A percentile compares a stretch with the other conserved stretches of the same genome.
These are phyloP conservation scores for Emergomyces pasteurianus DNA, from an alignment of 2,329 filamentous ascomycete genomes.

Conservation along the genomic window DNA sequence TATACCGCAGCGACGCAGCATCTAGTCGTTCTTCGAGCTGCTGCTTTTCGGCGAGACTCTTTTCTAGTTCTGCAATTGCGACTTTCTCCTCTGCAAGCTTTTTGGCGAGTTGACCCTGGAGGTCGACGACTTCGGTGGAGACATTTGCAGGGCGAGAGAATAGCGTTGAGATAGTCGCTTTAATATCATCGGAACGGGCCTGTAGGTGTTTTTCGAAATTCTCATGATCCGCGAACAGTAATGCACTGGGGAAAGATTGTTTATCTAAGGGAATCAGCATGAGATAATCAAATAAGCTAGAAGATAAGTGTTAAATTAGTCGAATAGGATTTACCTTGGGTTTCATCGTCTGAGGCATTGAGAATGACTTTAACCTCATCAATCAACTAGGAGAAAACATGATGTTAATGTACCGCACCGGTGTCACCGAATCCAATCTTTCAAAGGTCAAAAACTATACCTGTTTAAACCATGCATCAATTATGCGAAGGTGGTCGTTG, in stretches of 20 bases:
- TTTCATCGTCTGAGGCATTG: constrained; percentile 17
- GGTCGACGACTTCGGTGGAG: constrained; percentile 55
- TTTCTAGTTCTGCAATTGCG: constrained; percentile 63
- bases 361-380: constrained; percentile 36
- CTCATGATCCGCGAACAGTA: constrained; percentile 44
- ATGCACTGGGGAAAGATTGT: constrained; percentile 37
- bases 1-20: constrained; percentile 76
- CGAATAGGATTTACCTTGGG: constrained; percentile 6
- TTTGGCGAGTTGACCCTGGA: constrained; percentile 64
- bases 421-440: not conserved
- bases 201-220: constrained; percentile 69
- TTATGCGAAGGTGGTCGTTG: constrained; percentile 80
- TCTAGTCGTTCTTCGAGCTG: constrained; percentile 78
- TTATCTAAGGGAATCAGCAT: not conserved
- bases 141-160: constrained; percentile 39
- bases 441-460: constrained; percentile 38
- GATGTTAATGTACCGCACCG: constrained; percentile 1
- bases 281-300: not conserved
- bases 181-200: constrained; percentile 63
- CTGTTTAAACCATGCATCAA: constrained; percentile 92
- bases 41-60: constrained; percentile 65
- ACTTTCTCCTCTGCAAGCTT: constrained; percentile 75
- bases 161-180: constrained; percentile 58
- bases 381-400: constrained; percentile 23
- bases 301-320: not conserved